Base-by-base conservation (phyloP, 331 rosid species). In the Arachis monticola region DNA sequence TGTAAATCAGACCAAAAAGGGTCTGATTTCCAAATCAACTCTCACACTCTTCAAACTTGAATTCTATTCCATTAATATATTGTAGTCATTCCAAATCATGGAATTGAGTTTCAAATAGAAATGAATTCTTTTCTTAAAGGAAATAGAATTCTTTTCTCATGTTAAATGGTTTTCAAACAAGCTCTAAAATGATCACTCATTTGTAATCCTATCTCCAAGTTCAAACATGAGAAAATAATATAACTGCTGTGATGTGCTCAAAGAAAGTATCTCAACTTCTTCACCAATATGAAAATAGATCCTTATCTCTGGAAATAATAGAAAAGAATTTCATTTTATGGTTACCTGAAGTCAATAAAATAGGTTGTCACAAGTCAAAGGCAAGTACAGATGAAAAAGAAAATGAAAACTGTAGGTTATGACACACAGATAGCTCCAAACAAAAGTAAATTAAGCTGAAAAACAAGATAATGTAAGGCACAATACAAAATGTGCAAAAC, bases 381-480 rank as follows among this genome's bases (percentile, higher is more conserved):
- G 53, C 45, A 22, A 70, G 30, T 6, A 11, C n/a, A 48, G 12
- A n/a, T 13, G 74, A 35, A 10, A 69, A n/a, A 5, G 11, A 22
- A 8, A 48, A 76, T 58, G 17, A 48, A 64, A 69, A 60, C 45
- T 51, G 53, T 3, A 50, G 58, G 32, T 22, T n/a, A 69, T 50
- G 50, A 70, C 17, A 51, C 60, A 11, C 8, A 0, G 32, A 55
- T 77, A 48, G 48, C 58, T 27, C 27, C 70, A 48, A 51, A 42
- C 63, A 48, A 69, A 27, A 4, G 35, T 31, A 53, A 69, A 53
- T 10, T 35, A 62, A 63, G 72, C 67, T 62, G 55, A 62, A 13
- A 9, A 55, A 13, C 64, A 69, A 53, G 65, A 12, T 32, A 60
- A 11, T 17, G 48, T 10, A 32, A 12, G 40, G 64, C 59, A 64